Evolutionary conservation across 1,284 basidiomycete genomes (phyloP), one percentile per base, ranked within the genome.

Genomic region (Jaminaea rosea): DNA sequence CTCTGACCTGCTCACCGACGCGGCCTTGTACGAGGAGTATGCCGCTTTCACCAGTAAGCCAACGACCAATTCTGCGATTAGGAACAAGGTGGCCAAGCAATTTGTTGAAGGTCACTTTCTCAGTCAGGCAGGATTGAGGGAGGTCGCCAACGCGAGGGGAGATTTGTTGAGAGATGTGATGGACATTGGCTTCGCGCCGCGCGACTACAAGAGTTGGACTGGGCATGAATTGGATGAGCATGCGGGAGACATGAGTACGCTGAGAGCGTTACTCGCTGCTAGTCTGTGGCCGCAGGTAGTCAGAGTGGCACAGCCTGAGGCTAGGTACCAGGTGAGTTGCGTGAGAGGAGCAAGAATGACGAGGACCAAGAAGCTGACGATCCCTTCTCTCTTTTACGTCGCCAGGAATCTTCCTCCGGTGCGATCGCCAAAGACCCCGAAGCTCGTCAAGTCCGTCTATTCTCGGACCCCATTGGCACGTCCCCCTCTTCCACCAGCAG

Each of bases 81-180:
- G 79, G 36, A 65, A n/a, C n/a, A n/a, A n/a, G n/a, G n/a, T n/a
- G n/a, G n/a, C n/a, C n/a, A n/a, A n/a, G n/a, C n/a, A 74, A 5
- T 94, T 89, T 73, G 90, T 86, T 74, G 86, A 90, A 65, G 79
- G 88, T 84, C 86, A 90, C 75, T 94, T 88, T 75, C 87, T 96
- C 61, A 88, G 86, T 2, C 63, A 76, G 3, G 79, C 82, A 2
- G 82, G 85, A 1, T 61, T 93, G 47, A 82, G 86, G n/a, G 91
- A 94, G 60, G 83, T 94, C 49, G 82, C 81, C 1, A 82, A 83
- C 7, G 81, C 92, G 2, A 83, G 88, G 29, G 78, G 80, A 63
- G 89, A 94, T 59, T 86, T 92, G 70, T 74, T 87, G 46, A 78
- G 80, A 10, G 81, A 86, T 1, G 80, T 96, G 29, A 76, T 80